These are phyloP conservation scores for Kazachstania taianensis DNA, from an alignment of 805 yeast genomes.

Conservation along the genomic window DNA sequence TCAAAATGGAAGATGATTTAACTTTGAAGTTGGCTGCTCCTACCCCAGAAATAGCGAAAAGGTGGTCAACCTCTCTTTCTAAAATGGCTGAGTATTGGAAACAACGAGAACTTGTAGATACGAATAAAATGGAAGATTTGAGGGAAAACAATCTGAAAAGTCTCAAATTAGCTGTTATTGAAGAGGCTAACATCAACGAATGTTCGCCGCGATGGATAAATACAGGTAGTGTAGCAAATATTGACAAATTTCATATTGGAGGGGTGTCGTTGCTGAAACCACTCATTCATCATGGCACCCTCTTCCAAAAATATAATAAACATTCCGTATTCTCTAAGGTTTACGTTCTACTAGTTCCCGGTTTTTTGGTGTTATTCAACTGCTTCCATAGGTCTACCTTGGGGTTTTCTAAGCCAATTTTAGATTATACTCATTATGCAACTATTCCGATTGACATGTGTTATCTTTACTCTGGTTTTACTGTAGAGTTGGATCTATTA, in stretches of 20 bases:
- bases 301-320: conserved; percentile 61
- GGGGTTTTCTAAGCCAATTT: conserved; percentile 38
- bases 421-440: conserved; percentile 42
- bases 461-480: conserved; percentile 65
- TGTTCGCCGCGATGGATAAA: conserved; percentile 43
- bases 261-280: conserved; percentile 49
- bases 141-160: conserved; percentile 37
- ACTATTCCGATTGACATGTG: conserved; percentile 57
- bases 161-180: conserved; percentile 43
- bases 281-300: conserved; percentile 51
- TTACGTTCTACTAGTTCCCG: conserved; percentile 61
- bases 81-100: conserved; percentile 52
- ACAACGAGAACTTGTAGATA: conserved; percentile 33
- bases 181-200: conserved; percentile 45
- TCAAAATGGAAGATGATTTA: conserved; percentile 39
- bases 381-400: conserved; percentile 37
- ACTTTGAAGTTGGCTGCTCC: conserved; percentile 48
- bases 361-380: conserved; percentile 50
- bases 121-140: conserved; percentile 28
- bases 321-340: conserved; percentile 55
- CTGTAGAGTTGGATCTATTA: conserved; percentile 48
- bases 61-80: conserved; percentile 53
- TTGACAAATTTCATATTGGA: conserved; percentile 44
- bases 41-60: conserved; percentile 37
- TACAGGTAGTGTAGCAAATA: conserved; percentile 43